Percentiles rank a stretch among this genome's conserved stretches.
phyloP scores from a whole-genome alignment of 768 basidiomycete genomes.

The Strobilomyces echinocephalus region DNA sequence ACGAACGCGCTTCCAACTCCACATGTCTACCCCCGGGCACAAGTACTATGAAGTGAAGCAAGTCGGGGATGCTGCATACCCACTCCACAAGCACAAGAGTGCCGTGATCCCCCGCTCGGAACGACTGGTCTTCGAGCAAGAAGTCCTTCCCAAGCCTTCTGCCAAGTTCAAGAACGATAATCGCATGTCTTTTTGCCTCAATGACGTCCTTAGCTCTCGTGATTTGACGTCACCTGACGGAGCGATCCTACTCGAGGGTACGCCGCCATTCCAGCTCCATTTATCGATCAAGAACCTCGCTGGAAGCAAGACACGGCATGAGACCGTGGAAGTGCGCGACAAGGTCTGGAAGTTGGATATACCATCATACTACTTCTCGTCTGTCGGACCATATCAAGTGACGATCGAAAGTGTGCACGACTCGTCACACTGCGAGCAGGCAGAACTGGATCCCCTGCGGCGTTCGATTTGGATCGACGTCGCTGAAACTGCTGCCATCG shows the following conservation, averaged over 20 bases:
- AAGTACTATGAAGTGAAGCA: conserved; percentile 90
- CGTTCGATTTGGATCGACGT: conserved; percentile 83
- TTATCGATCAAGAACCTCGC: conserved; percentile 75
- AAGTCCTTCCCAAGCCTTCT: conserved; percentile 74
- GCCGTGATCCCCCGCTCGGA: conserved; percentile 62
- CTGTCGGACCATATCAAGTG: conserved; percentile 78
- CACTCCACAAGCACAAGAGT: conserved; percentile 61
- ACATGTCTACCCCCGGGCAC: conserved; percentile 69
- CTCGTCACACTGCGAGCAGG: conserved; percentile 76
- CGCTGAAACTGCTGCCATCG: conserved; percentile 92
- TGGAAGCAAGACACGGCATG: conserved; percentile 56
- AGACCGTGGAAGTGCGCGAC: conserved; percentile 48
- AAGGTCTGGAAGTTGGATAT: conserved; percentile 67
- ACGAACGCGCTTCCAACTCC: conserved; percentile 74
- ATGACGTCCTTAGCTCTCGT: conserved; percentile 57
- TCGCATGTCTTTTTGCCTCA: conserved; percentile 69
- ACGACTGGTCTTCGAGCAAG: conserved; percentile 78
- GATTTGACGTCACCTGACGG: conserved; percentile 49
- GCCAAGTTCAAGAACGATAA: conserved; percentile 69
- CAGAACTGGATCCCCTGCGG: conserved; percentile 53
- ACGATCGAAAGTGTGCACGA: conserved; percentile 76
- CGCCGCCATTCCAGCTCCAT: conserved; percentile 78
- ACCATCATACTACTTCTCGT: conserved; percentile 67
- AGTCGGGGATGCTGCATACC: conserved; percentile 82
- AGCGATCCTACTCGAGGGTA: conserved; percentile 67